A percentile compares a stretch with the other conserved stretches of the same genome.
These are phyloP conservation scores for Globisporangium splendens DNA, from an alignment of 352 stramenopile genomes.

Conservation along the genomic window DNA sequence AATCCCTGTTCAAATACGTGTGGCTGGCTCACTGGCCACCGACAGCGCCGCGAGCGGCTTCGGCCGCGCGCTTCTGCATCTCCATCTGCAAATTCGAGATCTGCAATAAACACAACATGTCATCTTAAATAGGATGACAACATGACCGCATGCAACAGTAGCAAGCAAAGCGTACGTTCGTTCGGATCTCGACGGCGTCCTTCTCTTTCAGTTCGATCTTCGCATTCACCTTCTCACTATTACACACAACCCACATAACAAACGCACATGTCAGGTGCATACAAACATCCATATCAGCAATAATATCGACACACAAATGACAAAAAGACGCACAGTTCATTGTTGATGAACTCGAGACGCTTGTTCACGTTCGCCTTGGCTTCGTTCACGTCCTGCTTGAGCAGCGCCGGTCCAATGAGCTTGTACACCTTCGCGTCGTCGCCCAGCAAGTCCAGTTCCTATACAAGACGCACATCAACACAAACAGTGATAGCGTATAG, in stretches of 20 bases:
- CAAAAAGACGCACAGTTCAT: slow-evolving; percentile 78
- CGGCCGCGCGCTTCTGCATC: slow-evolving; percentile 84
- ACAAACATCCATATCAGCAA: not conserved
- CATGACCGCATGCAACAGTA: not conserved
- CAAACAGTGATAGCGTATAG: not conserved
- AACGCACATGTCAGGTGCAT: not conserved
- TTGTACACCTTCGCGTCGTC: slow-evolving; percentile 93
- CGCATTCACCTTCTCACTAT: slow-evolving; percentile 80
- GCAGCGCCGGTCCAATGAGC: slow-evolving; percentile 92
- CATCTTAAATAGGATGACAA: not conserved
- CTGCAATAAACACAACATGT: slow-evolving; percentile 26
- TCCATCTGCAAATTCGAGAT: slow-evolving; percentile 89
- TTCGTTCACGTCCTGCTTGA: slow-evolving; percentile 94
- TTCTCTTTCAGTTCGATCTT: slow-evolving; percentile 91
- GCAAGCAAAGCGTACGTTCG: slow-evolving; percentile 43
- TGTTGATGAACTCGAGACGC: slow-evolving; percentile 95
- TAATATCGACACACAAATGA: not conserved
- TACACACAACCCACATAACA: not conserved
- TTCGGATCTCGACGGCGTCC: slow-evolving; percentile 84
- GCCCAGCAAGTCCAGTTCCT: slow-evolving; percentile 85
- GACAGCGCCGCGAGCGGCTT: slow-evolving; percentile 64
- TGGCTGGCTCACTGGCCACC: slow-evolving; percentile 12
- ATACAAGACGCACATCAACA: not conserved
- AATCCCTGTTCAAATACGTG: not conserved
- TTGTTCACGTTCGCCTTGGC: slow-evolving; percentile 94